Evolutionary conservation across 768 basidiomycete species (phyloP), one percentile per base, ranked within the genome.

Genomic region (Polyporus arcularius): DNA sequence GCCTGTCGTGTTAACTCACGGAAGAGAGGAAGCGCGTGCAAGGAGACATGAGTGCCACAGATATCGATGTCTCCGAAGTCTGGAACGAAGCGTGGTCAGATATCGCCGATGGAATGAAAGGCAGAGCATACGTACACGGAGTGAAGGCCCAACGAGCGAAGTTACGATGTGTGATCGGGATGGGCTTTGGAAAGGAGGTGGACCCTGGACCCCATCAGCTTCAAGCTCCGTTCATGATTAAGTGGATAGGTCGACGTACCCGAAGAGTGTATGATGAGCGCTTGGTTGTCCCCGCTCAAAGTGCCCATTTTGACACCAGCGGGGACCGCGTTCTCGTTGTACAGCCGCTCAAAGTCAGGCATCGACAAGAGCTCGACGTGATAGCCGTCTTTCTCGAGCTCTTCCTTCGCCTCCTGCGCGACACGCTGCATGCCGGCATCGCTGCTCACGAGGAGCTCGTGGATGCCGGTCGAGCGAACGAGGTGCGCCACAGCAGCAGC

Each of bases 401-500:
- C 35, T 10, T 52, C 57, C 30, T 60, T 35, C 10, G 65, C 69
- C 41, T 67, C 66, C 12, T 61, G 32, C 1, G 63, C 55, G 4
- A 72, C 32, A 11, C 65, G 55, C 35, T 61, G 57, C 46, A 64
- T 63, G 15, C 49, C 41, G 14, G 53, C 38, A 43, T 71, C 70
- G 2, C 53, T 43, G 26, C 60, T 61, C 26, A 65, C 67, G 57
- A 71, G 55, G 4, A 71, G 42, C 18, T 71, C 70, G 0, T 55
- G 61, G 14, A 63, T 58, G 2, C 59, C 60, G 4, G 64, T 71
- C 50, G 62, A 52, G 14, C 50, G 42, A 11, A 79, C 57, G 1
- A 78, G 71, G 45, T 76, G 67, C 3, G 75, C 75, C 4, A 74
- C 61, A 1, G 67, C 70, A 6, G 57, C 58, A 14, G 67, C 54